Conservation (phyloP, 495 filamentous ascomycete genomes). For the Pseudoneurospora amorphoporcata region DNA sequence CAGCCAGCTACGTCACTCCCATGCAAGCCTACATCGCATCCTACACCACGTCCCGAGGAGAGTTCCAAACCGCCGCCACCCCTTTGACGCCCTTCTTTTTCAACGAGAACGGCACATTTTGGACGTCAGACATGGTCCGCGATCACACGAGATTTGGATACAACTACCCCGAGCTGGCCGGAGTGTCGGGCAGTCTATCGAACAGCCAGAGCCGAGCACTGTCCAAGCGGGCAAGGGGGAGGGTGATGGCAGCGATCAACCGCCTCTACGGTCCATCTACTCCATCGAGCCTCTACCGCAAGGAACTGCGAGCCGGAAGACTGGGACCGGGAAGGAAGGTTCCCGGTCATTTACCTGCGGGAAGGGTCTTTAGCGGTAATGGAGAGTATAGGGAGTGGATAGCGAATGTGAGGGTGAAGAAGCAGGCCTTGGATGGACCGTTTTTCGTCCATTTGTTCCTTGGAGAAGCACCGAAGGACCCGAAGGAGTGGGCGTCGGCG, state of each 20-base stretch:
- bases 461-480: constrained; percentile 33
- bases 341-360: background rate
- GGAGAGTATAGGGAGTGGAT: constrained; percentile 45
- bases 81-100: constrained; percentile 38
- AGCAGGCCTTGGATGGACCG: constrained; percentile 43
- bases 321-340: background rate
- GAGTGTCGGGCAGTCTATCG: constrained; percentile 5
- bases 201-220: background rate
- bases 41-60: constrained; percentile 38
- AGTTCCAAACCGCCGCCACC: constrained; percentile 29
- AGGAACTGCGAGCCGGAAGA: constrained; percentile 3
- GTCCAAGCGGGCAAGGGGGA: constrained; percentile 19
- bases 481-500: constrained; percentile 31
- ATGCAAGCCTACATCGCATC: constrained; percentile 35
- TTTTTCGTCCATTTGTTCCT: constrained; percentile 54
- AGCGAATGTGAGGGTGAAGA: constrained; percentile 47
- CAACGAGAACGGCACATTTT: constrained; percentile 33
- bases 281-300: constrained; percentile 24
- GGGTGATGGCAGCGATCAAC: constrained; percentile 41
- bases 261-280: constrained; percentile 40
- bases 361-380: constrained; percentile 17
- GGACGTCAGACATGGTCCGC: constrained; percentile 37
- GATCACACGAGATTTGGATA: constrained; percentile 43
- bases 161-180: constrained; percentile 47
- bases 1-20: constrained; percentile 44